phyloP scores from a whole-genome alignment of 1,139 yeast species.

The Lodderomyces jiufengensis region DNA sequence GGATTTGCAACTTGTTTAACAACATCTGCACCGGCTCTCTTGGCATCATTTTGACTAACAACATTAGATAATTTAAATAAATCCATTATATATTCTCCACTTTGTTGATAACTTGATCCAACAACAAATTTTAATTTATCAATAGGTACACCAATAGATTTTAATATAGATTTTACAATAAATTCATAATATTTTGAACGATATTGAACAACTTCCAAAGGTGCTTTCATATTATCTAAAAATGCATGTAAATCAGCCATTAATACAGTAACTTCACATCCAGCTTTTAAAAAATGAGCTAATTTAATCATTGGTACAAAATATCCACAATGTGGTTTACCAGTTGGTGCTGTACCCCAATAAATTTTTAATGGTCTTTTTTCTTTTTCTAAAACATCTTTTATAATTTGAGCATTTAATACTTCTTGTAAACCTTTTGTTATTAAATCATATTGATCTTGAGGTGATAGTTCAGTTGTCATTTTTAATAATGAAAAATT shows the following conservation, averaged over 20 bases:
- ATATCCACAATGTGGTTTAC: slow-evolving; percentile 98
- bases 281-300: slow-evolving; percentile 93
- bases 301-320: slow-evolving; percentile 96
- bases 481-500: too few relatives aligned
- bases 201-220: slow-evolving; percentile 83
- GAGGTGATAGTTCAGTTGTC: slow-evolving; percentile 29
- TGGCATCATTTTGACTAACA: slow-evolving; percentile 92
- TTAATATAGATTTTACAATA: slow-evolving; percentile 78
- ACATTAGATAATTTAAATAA: slow-evolving; percentile 76
- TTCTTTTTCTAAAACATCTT: slow-evolving; percentile 74
- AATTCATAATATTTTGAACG: slow-evolving; percentile 88
- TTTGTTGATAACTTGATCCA: slow-evolving; percentile 86
- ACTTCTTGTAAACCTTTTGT: slow-evolving; percentile 89
- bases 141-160: slow-evolving; percentile 84
- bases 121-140: slow-evolving; percentile 79
- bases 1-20: slow-evolving; percentile 97
- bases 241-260: slow-evolving; percentile 98
- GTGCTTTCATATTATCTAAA: slow-evolving; percentile 97
- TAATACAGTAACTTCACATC: slow-evolving; percentile 88
- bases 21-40: slow-evolving; percentile 99
- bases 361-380: slow-evolving; percentile 81
- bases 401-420: slow-evolving; percentile 83
- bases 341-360: slow-evolving; percentile 88
- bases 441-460: slow-evolving; percentile 72
- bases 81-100: slow-evolving; percentile 80